Percentiles rank a stretch among this genome's conserved stretches.
Conservation (phyloP, 1,284 basidiomycete genomes). For the Volvariella volvacea region DNA sequence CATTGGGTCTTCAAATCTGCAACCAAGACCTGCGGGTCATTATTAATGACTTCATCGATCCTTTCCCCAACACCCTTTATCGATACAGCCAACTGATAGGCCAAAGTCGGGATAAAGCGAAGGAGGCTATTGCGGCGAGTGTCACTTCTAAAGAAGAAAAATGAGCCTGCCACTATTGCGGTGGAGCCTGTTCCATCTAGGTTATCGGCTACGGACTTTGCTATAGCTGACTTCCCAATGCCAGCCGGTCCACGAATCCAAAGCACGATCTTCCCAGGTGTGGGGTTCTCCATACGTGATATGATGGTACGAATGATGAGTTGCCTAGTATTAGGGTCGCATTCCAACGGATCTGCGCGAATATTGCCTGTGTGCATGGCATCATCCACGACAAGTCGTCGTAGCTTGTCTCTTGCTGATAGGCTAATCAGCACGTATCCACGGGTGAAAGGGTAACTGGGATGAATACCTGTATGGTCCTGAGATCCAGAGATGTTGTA, state of each 20-base stretch:
- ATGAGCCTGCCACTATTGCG: not conserved
- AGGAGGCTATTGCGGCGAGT: not conserved
- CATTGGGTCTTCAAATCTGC: not conserved
- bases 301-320: not conserved
- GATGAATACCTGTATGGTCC: too few species aligned
- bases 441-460: too few species aligned
- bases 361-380: too few species aligned
- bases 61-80: not conserved
- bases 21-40: not conserved
- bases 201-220: not conserved
- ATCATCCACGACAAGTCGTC: too few species aligned
- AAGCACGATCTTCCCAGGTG: not conserved
- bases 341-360: not conserved
- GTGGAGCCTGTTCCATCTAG: too few species aligned
- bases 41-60: not conserved
- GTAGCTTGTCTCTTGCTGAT: too few species aligned
- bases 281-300: not conserved
- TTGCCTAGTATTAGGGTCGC: not conserved
- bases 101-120: not conserved
- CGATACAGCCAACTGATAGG: not conserved
- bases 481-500: too few species aligned
- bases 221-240: constrained; percentile 1
- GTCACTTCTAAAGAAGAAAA: not conserved
- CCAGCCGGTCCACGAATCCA: constrained; percentile 1
- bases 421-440: too few species aligned